phyloP scores from a whole-genome alignment of 805 yeast genomes.

The Saccharomycopsis fermentans region DNA sequence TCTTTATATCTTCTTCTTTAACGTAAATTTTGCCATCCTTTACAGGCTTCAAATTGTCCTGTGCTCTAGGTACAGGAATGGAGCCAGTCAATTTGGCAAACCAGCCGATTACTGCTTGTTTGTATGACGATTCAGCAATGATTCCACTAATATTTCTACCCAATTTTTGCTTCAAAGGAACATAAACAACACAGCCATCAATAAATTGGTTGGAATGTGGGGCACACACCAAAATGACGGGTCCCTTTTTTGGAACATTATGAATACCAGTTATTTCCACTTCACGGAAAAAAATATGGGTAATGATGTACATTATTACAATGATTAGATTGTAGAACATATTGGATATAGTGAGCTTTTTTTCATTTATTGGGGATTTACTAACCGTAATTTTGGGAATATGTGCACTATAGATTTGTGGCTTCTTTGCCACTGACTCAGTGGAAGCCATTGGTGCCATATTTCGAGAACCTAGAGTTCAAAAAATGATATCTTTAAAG shows the following conservation, averaged over 20 bases:
- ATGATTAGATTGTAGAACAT: conserved; percentile 13
- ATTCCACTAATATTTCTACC: conserved; percentile 14
- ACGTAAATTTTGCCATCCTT: conserved; percentile 52
- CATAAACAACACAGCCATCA: conserved; percentile 27
- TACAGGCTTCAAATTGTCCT: conserved; percentile 65
- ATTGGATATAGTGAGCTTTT: conserved; percentile 10
- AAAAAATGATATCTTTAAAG: no score
- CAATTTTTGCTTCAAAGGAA: conserved; percentile 14
- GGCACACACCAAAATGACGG: conserved; percentile 88
- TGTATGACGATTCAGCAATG: conserved; percentile 71
- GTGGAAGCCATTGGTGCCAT: background rate
- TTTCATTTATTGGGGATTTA: conserved; percentile 18
- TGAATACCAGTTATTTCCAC: conserved; percentile 64
- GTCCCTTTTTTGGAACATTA: conserved; percentile 55
- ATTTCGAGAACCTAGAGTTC: background rate
- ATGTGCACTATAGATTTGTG: conserved; percentile 3
- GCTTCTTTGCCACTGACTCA: background rate
- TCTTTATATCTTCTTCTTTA: conserved; percentile 34
- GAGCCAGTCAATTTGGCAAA: conserved; percentile 64
- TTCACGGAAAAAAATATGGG: conserved; percentile 50
- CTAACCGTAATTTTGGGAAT: conserved; percentile 13
- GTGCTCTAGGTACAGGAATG: conserved; percentile 86
- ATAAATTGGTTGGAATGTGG: conserved; percentile 94
- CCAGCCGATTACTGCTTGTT: conserved; percentile 57
- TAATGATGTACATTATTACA: conserved; percentile 22